Conservation (phyloP, 352 stramenopile species). For the Saprolegnia parasitica region DNA sequence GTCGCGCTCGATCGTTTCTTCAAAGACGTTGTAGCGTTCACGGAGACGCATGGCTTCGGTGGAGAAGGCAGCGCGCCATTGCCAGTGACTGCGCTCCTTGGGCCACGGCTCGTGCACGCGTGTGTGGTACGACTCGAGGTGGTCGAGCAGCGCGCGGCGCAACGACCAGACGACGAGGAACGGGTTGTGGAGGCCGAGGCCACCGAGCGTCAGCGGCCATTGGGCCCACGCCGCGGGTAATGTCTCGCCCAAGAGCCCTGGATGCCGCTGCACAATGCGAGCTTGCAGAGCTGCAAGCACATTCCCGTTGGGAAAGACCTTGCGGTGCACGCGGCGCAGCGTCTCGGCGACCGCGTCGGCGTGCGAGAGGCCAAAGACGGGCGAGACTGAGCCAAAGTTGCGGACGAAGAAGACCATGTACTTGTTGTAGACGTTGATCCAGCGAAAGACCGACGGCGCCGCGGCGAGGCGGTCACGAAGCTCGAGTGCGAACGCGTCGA, state of each 20-base stretch:
- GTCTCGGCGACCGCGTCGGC: conserved; percentile 34
- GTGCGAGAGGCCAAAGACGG: conserved; percentile 22
- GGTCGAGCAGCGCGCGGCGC: conserved; percentile 32
- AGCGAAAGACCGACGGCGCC: conserved; percentile 36
- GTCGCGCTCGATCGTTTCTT: conserved; percentile 31
- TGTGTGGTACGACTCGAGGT: conserved; percentile 34
- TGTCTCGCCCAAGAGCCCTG: not conserved
- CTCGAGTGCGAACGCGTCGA: conserved; percentile 39
- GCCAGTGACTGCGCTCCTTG: conserved; percentile 37
- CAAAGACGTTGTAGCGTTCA: conserved; percentile 34
- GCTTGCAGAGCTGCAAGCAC: conserved; percentile 35
- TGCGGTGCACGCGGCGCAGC: conserved; percentile 36
- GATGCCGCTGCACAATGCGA: conserved; percentile 29
- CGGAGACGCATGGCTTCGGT: conserved; percentile 32
- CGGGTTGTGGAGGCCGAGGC: conserved; percentile 43
- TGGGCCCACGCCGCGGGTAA: conserved; percentile 40
- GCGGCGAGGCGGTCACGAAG: conserved; percentile 38
- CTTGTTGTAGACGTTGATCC: conserved; percentile 57
- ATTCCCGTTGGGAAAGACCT: conserved; percentile 39
- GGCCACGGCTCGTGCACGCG: conserved; percentile 32
- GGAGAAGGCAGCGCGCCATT: conserved; percentile 40
- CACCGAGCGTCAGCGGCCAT: conserved; percentile 40
- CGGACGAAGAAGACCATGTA: conserved; percentile 54
- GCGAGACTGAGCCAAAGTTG: conserved; percentile 40
- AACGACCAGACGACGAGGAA: conserved; percentile 36